Conservation (phyloP, 257 asterid species). For the Solanum pennellii region DNA sequence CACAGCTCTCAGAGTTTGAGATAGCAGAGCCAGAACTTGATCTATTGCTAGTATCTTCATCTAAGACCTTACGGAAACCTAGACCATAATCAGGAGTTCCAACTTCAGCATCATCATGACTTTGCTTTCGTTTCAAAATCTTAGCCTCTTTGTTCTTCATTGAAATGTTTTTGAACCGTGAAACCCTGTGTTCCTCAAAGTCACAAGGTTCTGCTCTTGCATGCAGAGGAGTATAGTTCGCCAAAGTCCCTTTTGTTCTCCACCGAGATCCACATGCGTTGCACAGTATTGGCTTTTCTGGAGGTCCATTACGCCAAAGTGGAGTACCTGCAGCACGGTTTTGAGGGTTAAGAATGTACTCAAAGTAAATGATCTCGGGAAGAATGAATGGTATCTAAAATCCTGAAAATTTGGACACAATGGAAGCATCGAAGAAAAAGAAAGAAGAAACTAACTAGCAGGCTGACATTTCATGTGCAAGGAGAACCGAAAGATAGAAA, state of each 20-base stretch:
- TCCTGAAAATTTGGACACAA: not conserved
- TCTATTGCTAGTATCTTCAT: constrained; percentile 84
- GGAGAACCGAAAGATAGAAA: not conserved
- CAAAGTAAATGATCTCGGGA: not conserved
- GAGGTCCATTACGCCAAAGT: constrained; percentile 98
- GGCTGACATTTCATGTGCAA: not conserved
- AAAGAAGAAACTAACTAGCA: not conserved
- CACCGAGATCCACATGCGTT: constrained; percentile 99
- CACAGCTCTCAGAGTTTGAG: constrained; percentile 87
- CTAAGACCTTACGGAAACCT: constrained; percentile 42
- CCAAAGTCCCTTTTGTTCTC: constrained; percentile 93
- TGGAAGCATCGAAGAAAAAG: not conserved
- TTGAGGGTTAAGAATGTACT: not conserved
- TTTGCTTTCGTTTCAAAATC: constrained; percentile 53
- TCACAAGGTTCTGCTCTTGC: constrained; percentile 74
- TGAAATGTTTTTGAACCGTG: constrained; percentile 44
- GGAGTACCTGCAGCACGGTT: constrained; percentile 55
- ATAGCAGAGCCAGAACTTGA: constrained; percentile 97
- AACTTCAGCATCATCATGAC: constrained; percentile 28
- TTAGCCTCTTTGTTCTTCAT: constrained; percentile 56
- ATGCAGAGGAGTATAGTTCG: constrained; percentile 88
- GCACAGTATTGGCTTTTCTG: constrained; percentile 95
- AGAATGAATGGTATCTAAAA: not conserved
- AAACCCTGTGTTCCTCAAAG: constrained; percentile 40
- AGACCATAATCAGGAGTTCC: constrained; percentile 43